Evolutionary conservation across 2,329 filamentous ascomycete species (phyloP).

Genomic region (Helicocarpus griseus): DNA sequence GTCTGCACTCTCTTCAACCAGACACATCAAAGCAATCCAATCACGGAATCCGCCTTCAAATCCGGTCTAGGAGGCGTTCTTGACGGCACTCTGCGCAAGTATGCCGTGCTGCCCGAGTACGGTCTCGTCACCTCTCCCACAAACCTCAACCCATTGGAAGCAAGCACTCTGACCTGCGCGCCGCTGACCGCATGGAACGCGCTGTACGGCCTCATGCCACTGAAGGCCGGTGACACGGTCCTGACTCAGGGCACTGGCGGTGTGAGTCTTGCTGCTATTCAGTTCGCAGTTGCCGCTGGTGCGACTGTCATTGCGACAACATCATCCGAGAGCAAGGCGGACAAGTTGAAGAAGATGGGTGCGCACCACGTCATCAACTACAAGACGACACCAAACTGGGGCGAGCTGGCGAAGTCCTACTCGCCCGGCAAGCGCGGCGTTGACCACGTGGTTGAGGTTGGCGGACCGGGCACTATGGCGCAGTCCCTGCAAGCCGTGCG

Average conservation of each 20-base stretch:
- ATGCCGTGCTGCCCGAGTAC: conserved; percentile 57
- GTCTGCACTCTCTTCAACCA: conserved; percentile 52
- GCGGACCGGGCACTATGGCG: conserved; percentile 51
- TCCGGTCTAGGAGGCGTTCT: conserved; percentile 59
- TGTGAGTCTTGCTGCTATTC: conserved; percentile 31
- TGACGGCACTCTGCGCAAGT: conserved; percentile 59
- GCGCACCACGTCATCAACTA: conserved; percentile 55
- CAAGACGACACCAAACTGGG: conserved; percentile 48
- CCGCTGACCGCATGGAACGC: conserved; percentile 58
- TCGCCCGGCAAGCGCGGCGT: conserved; percentile 46
- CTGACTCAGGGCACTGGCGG: conserved; percentile 54
- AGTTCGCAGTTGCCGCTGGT: conserved; percentile 43
- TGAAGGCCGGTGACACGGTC: conserved; percentile 48
- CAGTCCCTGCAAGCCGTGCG: conserved; percentile 46
- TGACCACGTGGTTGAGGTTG: conserved; percentile 57
- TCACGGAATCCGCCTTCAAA: conserved; percentile 26
- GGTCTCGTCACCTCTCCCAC: conserved; percentile 56
- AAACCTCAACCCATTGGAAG: conserved; percentile 45
- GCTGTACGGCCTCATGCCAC: conserved; percentile 45
- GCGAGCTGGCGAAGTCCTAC: conserved; percentile 44
- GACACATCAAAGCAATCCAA: conserved; percentile 42
- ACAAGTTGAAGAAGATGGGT: conserved; percentile 45
- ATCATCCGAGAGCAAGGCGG: conserved; percentile 45
- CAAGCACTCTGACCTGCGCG: conserved; percentile 51
- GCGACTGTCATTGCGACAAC: conserved; percentile 51